Conservation (phyloP, 2,329 filamentous ascomycete genomes). For the Pseudogymnoascus sp. region DNA sequence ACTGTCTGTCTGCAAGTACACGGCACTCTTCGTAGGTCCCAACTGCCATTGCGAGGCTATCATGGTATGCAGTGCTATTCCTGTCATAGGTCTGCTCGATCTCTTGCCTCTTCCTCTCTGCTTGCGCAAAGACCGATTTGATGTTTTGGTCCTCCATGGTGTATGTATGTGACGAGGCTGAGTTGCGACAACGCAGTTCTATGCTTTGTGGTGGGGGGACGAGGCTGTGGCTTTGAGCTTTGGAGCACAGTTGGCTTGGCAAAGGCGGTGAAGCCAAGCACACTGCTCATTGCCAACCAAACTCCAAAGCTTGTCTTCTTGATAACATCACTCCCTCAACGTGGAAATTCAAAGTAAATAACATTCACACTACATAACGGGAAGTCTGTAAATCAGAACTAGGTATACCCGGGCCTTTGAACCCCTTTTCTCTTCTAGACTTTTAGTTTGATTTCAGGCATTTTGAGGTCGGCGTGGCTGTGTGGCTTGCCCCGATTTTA, state of each 20-base stretch:
- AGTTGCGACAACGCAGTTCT: background rate
- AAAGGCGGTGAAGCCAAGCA: background rate
- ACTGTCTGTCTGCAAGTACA: constrained; percentile 58
- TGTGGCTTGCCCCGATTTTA: background rate
- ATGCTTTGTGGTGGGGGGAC: constrained; percentile 7
- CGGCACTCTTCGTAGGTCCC: constrained; percentile 65
- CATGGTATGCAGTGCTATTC: constrained; percentile 56
- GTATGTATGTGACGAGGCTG: constrained; percentile 27
- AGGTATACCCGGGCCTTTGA: background rate
- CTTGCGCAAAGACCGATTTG: constrained; percentile 43
- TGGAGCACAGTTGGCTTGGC: background rate
- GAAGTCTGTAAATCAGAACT: background rate
- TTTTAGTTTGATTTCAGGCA: background rate
- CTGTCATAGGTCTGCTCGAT: constrained; percentile 58
- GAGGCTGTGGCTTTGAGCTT: constrained; percentile 2
- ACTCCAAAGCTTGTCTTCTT: background rate
- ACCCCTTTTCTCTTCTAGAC: background rate
- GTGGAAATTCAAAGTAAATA: background rate
- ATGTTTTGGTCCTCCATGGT: constrained; percentile 39
- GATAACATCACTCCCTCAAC: background rate
- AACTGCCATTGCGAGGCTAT: constrained; percentile 59
- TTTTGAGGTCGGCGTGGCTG: background rate
- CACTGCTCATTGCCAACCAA: background rate
- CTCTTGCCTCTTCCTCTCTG: constrained; percentile 44
- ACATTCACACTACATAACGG: background rate